Conservation (phyloP, 2,329 filamentous ascomycete genomes). For the Alternaria ethzedia region DNA sequence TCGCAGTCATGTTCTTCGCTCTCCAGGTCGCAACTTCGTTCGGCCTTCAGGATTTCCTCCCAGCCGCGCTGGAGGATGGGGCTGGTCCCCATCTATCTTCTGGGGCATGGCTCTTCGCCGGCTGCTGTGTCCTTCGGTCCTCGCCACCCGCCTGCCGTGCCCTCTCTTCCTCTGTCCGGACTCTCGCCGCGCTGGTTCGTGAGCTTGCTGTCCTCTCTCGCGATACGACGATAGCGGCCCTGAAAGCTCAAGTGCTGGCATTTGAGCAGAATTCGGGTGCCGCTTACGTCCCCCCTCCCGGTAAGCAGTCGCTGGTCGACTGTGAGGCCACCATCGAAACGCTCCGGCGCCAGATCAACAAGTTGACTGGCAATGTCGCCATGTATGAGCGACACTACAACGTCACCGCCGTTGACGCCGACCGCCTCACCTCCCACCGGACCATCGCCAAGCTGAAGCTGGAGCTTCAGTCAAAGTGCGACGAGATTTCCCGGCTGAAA, state of each 20-base stretch:
- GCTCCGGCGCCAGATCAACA: background rate
- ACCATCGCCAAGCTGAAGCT: background rate
- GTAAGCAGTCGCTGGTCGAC: background rate
- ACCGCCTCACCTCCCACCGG: background rate
- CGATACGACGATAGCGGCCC: background rate
- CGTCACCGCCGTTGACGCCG: background rate
- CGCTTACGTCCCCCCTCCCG: background rate
- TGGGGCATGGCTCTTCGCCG: background rate
- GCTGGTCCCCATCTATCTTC: background rate
- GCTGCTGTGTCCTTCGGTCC: background rate
- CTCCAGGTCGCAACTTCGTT: background rate
- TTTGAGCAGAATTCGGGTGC: background rate
- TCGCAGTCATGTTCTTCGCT: background rate
- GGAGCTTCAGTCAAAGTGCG: background rate
- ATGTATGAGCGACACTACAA: background rate
- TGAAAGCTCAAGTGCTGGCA: background rate
- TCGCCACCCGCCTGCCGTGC: background rate
- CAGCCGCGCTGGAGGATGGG: background rate
- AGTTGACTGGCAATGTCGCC: background rate
- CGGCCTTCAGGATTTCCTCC: background rate
- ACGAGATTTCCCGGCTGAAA: background rate
- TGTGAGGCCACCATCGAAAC: background rate
- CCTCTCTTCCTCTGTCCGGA: background rate
- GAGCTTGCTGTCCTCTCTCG: background rate
- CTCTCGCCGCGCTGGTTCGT: background rate